Percentiles rank a stretch among this genome's conserved stretches.
Conservation (phyloP, 495 filamentous ascomycete genomes). For the Schizothecium vesticola region DNA sequence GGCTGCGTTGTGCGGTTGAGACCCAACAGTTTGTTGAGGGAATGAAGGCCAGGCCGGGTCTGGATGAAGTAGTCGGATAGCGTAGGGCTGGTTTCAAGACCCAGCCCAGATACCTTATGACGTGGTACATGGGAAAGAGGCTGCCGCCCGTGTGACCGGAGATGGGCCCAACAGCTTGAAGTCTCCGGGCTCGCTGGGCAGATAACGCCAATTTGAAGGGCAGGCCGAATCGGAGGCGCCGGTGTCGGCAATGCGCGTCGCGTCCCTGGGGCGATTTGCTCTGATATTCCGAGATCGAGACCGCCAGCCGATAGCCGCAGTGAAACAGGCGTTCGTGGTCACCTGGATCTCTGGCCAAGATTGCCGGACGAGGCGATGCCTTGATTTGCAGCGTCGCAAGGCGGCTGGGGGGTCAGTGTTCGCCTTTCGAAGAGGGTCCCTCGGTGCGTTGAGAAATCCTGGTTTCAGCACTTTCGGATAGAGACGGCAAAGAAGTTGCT, state of each 20-base stretch:
- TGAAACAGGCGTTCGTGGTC: background rate
- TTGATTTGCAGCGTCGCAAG: background rate
- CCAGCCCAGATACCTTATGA: background rate
- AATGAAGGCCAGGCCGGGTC: background rate
- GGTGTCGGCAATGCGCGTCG: background rate
- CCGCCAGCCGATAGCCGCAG: background rate
- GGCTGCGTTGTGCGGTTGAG: background rate
- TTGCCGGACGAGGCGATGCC: background rate
- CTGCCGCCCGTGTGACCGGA: background rate
- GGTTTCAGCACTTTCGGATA: background rate
- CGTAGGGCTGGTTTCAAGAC: background rate
- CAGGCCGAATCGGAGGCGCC: background rate
- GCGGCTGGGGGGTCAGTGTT: background rate
- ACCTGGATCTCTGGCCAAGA: background rate
- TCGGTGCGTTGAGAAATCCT: background rate
- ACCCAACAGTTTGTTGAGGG: background rate
- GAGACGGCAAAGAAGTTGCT: background rate
- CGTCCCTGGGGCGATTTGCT: background rate
- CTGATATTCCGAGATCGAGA: background rate
- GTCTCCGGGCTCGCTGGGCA: background rate
- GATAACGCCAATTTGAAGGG: background rate
- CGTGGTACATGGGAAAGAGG: background rate
- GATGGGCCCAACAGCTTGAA: background rate
- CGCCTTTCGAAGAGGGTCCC: background rate
- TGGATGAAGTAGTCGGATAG: background rate